Conservation (phyloP, 2,329 filamentous ascomycete species). For the Fusarium dimerum region DNA sequence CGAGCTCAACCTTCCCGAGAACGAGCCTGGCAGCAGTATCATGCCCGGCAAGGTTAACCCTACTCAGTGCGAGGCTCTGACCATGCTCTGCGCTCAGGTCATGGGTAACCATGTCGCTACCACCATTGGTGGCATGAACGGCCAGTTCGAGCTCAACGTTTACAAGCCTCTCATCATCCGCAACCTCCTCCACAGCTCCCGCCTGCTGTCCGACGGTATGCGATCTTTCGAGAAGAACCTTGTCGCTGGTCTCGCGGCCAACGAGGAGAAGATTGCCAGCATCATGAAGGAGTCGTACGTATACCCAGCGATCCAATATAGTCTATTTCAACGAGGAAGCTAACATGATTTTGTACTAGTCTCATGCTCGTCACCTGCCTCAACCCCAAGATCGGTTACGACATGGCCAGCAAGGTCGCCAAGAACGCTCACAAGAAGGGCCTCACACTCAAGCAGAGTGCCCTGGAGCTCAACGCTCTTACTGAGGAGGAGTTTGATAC, state of each 20-base stretch:
- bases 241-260: conserved; percentile 82
- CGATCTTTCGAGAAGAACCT: conserved; percentile 93
- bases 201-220: conserved; percentile 91
- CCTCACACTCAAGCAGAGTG: conserved; percentile 87
- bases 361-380: conserved; percentile 98
- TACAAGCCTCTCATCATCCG: conserved; percentile 97
- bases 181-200: conserved; percentile 89
- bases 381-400: conserved; percentile 96
- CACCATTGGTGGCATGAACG: conserved; percentile 94
- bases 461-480: conserved; percentile 88
- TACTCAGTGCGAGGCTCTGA: conserved; percentile 95
- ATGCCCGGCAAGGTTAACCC: conserved; percentile 99
- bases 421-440: conserved; percentile 99
- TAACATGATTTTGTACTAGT: conserved; percentile 46
- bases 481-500: conserved; percentile 87
- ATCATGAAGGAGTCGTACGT: conserved; percentile 92
- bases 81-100: conserved; percentile 96
- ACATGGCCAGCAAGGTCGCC: conserved; percentile 95
- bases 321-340: neutral
- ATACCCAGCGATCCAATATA: conserved; percentile 4
- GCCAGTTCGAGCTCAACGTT: conserved; percentile 98
- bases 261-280: conserved; percentile 86
- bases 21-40: conserved; percentile 96
- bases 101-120: conserved; percentile 96
- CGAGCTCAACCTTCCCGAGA: conserved; percentile 91